phyloP scores from a whole-genome alignment of 345 rosid genomes.

The Aquilaria malaccensis region DNA sequence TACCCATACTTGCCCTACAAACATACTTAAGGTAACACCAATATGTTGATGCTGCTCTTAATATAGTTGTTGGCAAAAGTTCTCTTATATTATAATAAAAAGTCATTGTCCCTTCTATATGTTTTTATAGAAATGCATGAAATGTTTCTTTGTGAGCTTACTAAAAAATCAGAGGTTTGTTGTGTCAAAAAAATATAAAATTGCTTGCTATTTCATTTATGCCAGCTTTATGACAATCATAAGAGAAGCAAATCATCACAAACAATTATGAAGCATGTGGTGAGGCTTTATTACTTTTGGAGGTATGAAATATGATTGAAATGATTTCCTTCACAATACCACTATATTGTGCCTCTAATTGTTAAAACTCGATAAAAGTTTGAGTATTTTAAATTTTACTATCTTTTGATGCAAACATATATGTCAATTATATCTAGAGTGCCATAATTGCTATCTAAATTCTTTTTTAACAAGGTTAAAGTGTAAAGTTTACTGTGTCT shows the following conservation, averaged over 20 bases:
- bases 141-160: conserved; percentile 66
- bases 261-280: neutral
- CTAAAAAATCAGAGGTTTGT: conserved; percentile 50
- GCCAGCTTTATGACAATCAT: conserved; percentile 63
- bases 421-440: conserved; percentile 65
- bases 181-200: conserved; percentile 63
- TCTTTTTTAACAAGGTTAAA: conserved; percentile 59
- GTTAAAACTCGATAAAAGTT: too few species aligned
- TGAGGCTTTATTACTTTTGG: too few species aligned
- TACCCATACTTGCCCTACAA: conserved; percentile 54
- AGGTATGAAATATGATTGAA: too few species aligned
- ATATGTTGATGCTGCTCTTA: too few species aligned
- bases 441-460: conserved; percentile 73
- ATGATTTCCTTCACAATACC: too few species aligned
- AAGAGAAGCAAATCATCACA: conserved; percentile 31
- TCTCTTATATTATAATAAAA: neutral
- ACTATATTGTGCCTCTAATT: too few species aligned
- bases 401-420: conserved; percentile 43
- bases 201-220: conserved; percentile 76
- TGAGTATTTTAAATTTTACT: too few species aligned
- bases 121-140: conserved; percentile 59
- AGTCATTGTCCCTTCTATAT: conserved; percentile 3
- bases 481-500: conserved; percentile 13
- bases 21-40: conserved; percentile 53
- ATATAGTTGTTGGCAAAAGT: neutral